Base-by-base conservation (phyloP, 2,329 filamentous ascomycete species). In the Tolypocladium tropicale region DNA sequence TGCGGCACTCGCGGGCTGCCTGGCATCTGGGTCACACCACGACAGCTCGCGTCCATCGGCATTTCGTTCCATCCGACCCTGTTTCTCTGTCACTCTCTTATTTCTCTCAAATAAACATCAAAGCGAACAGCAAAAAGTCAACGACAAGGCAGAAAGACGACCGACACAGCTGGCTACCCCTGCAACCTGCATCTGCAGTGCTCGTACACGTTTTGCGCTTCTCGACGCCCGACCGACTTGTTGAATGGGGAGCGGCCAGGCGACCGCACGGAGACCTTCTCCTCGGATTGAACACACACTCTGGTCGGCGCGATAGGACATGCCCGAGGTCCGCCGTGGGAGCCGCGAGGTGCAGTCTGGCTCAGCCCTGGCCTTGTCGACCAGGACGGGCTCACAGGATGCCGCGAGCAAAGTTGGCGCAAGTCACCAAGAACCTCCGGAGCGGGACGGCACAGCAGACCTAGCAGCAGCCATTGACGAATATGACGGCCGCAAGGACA, bases 291-390 rank as follows among this genome's bases (percentile, higher is more conserved):
- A 48, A n/a, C 16, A 32, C 16, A 25, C n/a, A 10, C 12, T 2
- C 16, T 25, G 39, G 21, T 33, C 11, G 41, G 53, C 32, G 18
- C 33, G 21, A 12, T 12, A 52, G 43, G 63, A 50, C 32, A 69
- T 69, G 67, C 66, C 67, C 51, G 63, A 68, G 56, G 61, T 68
- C 54, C 62, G 65, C 53, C 60, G 62, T 59, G 67, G 65, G 30
- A 67, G 63, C 46, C 56, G 62, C 23, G 58, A 63, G 37, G 55
- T 58, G 30, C 48, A 60, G 54, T 61, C 64, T 34, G 60, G 64
- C 55, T 57, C 62, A 41, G 55, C 61, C 28, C 51, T 64, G 46
- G 55, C 61, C 28, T 52, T 64, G 16, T 52, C 63, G 34, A 36
- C 21, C 53, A 32, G n/a, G 6, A n/a, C n/a, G 28, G 33, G 16